These are phyloP conservation scores for Coemansia sp. DNA, from an alignment of 192 early-diverging fungal species.

Conservation along the genomic window DNA sequence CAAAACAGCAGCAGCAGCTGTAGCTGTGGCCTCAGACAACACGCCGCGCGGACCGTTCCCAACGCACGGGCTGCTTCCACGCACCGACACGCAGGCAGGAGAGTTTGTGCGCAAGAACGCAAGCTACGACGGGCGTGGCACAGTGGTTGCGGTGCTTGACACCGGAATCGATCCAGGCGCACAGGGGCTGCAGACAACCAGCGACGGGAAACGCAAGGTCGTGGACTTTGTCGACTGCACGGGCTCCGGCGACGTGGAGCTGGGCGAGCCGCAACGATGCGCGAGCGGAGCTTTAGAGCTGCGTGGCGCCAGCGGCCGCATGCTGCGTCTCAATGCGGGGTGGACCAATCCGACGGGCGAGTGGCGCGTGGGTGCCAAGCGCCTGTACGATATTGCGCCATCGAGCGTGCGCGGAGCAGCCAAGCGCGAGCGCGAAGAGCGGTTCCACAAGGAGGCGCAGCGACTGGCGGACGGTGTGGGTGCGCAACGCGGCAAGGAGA, in stretches of 20 bases:
- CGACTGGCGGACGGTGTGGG: conserved; percentile 23
- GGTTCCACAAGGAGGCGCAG: conserved; percentile 37
- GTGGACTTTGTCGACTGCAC: conserved; percentile 95
- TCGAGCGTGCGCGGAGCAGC: conserved; percentile 45
- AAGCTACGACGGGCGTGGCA: conserved; percentile 82
- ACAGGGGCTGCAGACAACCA: conserved; percentile 81
- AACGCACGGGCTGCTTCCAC: conserved; percentile 64
- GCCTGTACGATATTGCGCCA: conserved; percentile 75
- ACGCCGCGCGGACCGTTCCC: conserved; percentile 69
- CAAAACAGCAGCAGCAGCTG: background rate
- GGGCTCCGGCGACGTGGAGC: conserved; percentile 73
- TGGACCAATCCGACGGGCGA: conserved; percentile 84
- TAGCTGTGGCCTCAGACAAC: conserved; percentile 6
- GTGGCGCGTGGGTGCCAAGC: conserved; percentile 83
- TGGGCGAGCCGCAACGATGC: conserved; percentile 55
- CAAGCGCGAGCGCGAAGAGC: conserved; percentile 54
- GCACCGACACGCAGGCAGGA: conserved; percentile 80
- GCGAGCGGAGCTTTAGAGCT: conserved; percentile 57
- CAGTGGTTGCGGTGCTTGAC: conserved; percentile 89
- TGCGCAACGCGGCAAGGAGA: conserved; percentile 33
- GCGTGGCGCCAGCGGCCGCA: conserved; percentile 73
- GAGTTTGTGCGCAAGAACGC: conserved; percentile 80
- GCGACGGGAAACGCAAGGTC: conserved; percentile 88
- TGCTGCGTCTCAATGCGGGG: conserved; percentile 62
- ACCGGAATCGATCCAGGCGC: conserved; percentile 95